Evolutionary conservation across 345 rosid genomes (phyloP), one percentile per base, ranked within the genome.

Genomic region (Mangifera indica): DNA sequence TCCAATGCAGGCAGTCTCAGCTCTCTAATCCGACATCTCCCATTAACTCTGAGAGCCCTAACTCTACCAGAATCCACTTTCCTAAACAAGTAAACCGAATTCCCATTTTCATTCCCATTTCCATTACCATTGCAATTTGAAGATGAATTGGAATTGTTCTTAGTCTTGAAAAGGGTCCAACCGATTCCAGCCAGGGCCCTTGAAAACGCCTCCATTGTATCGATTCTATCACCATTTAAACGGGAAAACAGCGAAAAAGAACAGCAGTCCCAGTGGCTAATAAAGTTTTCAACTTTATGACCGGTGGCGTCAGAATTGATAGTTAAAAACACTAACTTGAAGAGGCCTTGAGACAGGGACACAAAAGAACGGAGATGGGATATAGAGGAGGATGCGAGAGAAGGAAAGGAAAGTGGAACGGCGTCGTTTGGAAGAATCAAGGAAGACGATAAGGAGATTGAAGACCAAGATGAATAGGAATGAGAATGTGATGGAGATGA

Each of bases 221-320:
- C 87, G 21, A 89, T 83, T 63, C 88, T 76, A 15, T 73, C 78
- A 67, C 75, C 79, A 2, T 79, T 82, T 26, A 85, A 62, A 66
- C 88, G 62, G 3, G 88, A 86, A 69, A 80, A 83, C 64, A 89
- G 88, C 52, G 94, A 86, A 49, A 84, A 73, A 4, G 94, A 86
- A 82, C 90, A 86, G 81, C 94, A 89, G 69, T 89, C 78, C 94
- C 94, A 89, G 74, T 86, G 78, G 46, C 87, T 74, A 0, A 67
- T 63, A 21, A 74, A 44, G 56, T 70, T 61, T 12, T 80, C 79
- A 42, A 20, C 18, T 24, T 44, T 56, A 1, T 48, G 7, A 1
- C 66, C 69, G 9, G 52, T 53, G 18, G 37, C 14, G 58, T 37
- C 37, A 25, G 71, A 72, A 6, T 52, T 44, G 25, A 17, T 10